These are phyloP conservation scores for Sporisorium iseilematis-ciliati DNA, from an alignment of 1,284 basidiomycete species.

Conservation along the genomic window DNA sequence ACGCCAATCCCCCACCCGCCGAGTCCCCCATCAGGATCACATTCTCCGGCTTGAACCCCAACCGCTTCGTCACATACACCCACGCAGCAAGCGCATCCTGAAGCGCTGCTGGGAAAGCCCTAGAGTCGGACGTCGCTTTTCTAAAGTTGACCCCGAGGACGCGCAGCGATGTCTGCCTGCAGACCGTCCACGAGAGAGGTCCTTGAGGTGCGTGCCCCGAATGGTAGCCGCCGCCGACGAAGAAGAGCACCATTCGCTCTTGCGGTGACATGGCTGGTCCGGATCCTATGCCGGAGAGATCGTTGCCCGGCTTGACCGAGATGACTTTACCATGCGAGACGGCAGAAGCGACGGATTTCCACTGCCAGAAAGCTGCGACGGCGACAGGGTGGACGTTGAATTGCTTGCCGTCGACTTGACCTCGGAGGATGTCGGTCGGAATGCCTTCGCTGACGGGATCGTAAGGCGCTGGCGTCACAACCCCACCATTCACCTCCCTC, in stretches of 20 bases:
- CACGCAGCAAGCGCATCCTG: constrained; percentile 39
- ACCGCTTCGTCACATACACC: constrained; percentile 40
- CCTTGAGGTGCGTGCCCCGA: constrained; percentile 29
- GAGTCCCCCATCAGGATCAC: constrained; percentile 41
- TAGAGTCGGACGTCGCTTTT: constrained; percentile 19
- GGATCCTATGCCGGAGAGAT: constrained; percentile 23
- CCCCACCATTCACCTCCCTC: neutral
- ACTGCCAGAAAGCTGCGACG: constrained; percentile 35
- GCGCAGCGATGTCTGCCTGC: constrained; percentile 33
- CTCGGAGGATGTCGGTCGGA: constrained; percentile 19
- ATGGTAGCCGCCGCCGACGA: constrained; percentile 44
- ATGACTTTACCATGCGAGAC: constrained; percentile 17
- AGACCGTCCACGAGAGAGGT: constrained; percentile 29
- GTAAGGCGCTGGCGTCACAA: constrained; percentile 17
- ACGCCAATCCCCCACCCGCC: constrained; percentile 24
- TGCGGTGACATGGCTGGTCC: constrained; percentile 14
- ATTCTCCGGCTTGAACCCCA: constrained; percentile 26
- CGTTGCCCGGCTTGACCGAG: constrained; percentile 37
- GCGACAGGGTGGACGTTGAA: constrained; percentile 11
- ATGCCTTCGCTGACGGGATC: constrained; percentile 4
- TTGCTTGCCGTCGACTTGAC: constrained; percentile 5
- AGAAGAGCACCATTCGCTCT: constrained; percentile 40
- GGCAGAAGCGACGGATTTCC: constrained; percentile 31
- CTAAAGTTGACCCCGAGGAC: constrained; percentile 41
- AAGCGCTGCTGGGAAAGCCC: constrained; percentile 29